Evolutionary conservation across 306 rosid species (phyloP), one percentile per base, ranked within the genome.

Genomic region (Cucumis melo): DNA sequence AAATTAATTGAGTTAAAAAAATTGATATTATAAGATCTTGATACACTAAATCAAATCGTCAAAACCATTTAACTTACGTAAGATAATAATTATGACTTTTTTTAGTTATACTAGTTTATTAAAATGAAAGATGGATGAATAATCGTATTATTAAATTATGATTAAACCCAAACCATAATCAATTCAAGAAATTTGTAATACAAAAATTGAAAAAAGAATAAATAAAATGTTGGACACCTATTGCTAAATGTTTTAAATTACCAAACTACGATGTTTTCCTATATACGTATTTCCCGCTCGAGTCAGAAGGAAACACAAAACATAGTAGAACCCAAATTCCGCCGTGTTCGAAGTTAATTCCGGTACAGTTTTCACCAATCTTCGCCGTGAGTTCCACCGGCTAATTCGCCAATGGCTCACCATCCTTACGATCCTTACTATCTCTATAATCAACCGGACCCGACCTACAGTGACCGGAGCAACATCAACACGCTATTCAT

Each of bases 401-500:
- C 12, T 32, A 12, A n/a, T 41, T 21, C 57, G 21, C 32, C 20
- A 59, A 92, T 90, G 96, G 91, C 88, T 82, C 92, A 87, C 55
- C 92, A 77, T 56, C 80, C 89, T 48, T 87, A 85, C 70, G 97
- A 91, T 64, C 91, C 91, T 32, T 90, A 90, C 83, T 90, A 83
- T 83, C 76, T 84, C 54, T 88, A 84, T 81, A 92, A 83, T 44
- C 96, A 81, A 19, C 79, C 80, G 7, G 63, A 56, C 11, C 79
- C 73, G 48, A 80, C 55, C 34, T 68, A 70, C 79, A 72, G 84
- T 55, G 92, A 88, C 62, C 88, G 90, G 77, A 84, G 85, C 82
- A 73, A 77, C 77, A 90, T 94, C 80, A 91, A 91, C 82, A 91
- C 98, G 23, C 96, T 94, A 73, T 94, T 94, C 86, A 89, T 94